Percentiles rank a stretch among this genome's conserved stretches.
Evolutionary conservation across 1,284 basidiomycete genomes (phyloP).

Genomic region (Amylostereum areolatum): DNA sequence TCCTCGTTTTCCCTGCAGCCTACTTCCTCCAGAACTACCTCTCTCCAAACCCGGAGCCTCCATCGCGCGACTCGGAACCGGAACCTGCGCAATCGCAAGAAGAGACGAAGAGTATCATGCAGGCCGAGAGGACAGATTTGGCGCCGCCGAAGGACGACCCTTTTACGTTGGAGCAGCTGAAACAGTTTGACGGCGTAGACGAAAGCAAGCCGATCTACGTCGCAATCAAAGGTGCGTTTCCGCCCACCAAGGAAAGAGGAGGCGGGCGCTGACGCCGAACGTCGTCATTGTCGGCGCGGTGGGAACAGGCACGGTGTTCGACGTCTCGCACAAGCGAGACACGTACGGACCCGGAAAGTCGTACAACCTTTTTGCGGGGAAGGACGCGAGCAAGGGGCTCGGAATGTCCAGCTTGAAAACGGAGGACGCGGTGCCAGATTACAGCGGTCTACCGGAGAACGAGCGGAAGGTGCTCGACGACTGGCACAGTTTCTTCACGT

Average conservation of each 20-base stretch:
- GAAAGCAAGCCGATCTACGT: constrained; percentile 73
- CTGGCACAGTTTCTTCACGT: constrained; percentile 81
- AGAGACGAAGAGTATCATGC: constrained; percentile 60
- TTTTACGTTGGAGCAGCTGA: constrained; percentile 65
- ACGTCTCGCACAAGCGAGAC: constrained; percentile 76
- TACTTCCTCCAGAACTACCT: constrained; percentile 1
- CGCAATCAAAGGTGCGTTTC: constrained; percentile 72
- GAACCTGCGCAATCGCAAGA: constrained; percentile 7
- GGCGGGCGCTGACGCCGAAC: too few relatives aligned
- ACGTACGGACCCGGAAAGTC: constrained; percentile 74
- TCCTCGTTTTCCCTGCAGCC: constrained; percentile 9
- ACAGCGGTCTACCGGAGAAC: constrained; percentile 67
- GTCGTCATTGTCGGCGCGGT: too few relatives aligned
- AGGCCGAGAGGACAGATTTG: constrained; percentile 53
- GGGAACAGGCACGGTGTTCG: constrained; percentile 69
- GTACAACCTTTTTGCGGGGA: constrained; percentile 80
- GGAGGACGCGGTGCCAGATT: constrained; percentile 89
- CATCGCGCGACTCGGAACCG: neutral
- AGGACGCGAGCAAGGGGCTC: constrained; percentile 81
- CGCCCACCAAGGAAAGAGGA: neutral
- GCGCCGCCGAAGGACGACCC: constrained; percentile 75
- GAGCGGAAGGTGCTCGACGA: constrained; percentile 86
- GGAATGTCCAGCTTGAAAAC: constrained; percentile 84
- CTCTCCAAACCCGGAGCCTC: neutral
- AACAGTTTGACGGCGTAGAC: constrained; percentile 64